Evolutionary conservation across 306 rosid species (phyloP), one percentile per base, ranked within the genome.

Genomic region (Dicorynia guianensis): DNA sequence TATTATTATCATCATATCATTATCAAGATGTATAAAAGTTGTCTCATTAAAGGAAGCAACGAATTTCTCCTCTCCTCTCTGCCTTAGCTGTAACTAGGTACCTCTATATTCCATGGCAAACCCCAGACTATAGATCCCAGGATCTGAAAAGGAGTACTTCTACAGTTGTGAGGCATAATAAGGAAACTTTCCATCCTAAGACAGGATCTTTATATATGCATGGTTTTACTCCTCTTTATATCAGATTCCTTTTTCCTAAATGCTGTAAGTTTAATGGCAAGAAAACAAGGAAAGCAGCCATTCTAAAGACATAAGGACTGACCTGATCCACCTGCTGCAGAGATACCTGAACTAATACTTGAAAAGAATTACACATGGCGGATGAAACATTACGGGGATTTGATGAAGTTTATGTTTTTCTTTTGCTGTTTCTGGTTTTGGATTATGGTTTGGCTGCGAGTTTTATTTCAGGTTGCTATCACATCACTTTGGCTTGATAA

Each of bases 261-360:
- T 36, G 53, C 50, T 58, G 76, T 40, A 79, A 81, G 39, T 64
- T 54, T 12, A 50, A 71, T 46, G 52, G 58, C 49, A 25, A 60
- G 56, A 47, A 63, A 48, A 75, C 63, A 46, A 72, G 62, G 73
- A 76, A 38, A 56, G 36, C 63, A 69, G 48, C 34, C 67, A 75
- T 57, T 68, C 52, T 25, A 58, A 78, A 54, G 63, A 81, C 77
- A 83, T 44, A 76, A 69, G 71, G 73, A 85, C 88, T 83, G 73
- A 91, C 98, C 96, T 83, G 94, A 87, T 65, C 78, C 86, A 30
- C 84, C 93, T 52, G 35, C 92, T 42, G 85, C 87, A 55, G 97
- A 85, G 87, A 90, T 47, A 79, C 98, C 82, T 91, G 91, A 81
- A 89, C 92, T 54, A 79, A 81, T 63, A 87, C 79, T 68, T 83